Evolutionary conservation across 768 basidiomycete genomes (phyloP), one percentile per base, ranked within the genome.

Genomic region (Leccinellum luteum): DNA sequence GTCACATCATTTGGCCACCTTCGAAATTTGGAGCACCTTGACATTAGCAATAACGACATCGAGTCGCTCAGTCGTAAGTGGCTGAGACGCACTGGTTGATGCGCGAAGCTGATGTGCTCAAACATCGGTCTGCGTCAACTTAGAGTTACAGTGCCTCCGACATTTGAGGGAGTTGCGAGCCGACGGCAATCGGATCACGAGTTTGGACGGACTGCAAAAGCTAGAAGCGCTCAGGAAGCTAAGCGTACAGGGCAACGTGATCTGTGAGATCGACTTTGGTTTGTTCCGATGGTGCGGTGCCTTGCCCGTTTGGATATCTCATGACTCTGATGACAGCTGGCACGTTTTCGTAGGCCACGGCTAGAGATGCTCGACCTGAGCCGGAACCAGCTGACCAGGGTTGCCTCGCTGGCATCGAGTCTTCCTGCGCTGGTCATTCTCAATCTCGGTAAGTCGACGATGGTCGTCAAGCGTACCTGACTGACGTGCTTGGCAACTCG

Each of bases 1-100:
- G 76, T 95, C 62, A 94, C 94, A 32, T 93, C 94, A 25, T 96
- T 92, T 74, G 81, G 81, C 69, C 94, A 98, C 73, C 78, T 99
- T 66, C 76, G 80, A 34, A 90, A 92, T 69, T 80, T 99, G 43
- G 92, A 94, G 74, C 84, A 82, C 66, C 81, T 99, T 67, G 94
- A 99, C 75, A 85, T 99, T 60, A 94, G 92, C 71, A 73, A 84
- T 66, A 98, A 98, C 72, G 83, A 91, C 61, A 80, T 98, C 52
- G 93, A 96, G 59, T 91, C 91, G 8, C 77, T 98, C 56, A 82
- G 79, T 50, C 92, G 92, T 96, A 73, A 75, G 92, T 86, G 38
- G 44, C 44, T 52, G 31, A 51, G 14, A 48, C 13, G 21, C 15
- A 32, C 3, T 30, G 32, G 21, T 3, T 56, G 23, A 30, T 55